phyloP scores from a whole-genome alignment of 202 grass and related monocot genomes.

The Bolboschoenoplectus hybrid region DNA sequence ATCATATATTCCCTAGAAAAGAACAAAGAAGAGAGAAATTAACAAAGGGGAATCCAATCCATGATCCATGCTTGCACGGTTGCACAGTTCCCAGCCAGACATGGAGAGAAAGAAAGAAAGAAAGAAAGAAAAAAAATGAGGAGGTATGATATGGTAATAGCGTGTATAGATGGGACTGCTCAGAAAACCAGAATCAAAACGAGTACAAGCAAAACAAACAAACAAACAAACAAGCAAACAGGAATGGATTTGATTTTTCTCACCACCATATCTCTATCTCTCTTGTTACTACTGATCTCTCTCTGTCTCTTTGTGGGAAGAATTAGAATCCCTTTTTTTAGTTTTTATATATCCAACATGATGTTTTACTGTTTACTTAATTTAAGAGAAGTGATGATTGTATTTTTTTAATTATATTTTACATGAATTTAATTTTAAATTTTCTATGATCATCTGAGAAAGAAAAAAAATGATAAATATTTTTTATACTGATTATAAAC shows the following conservation, averaged over 20 bases:
- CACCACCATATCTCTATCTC: background rate
- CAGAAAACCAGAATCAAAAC: conserved; percentile 36
- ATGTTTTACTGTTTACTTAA: background rate
- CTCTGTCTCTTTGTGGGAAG: conserved; percentile 9
- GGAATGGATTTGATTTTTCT: conserved; percentile 19
- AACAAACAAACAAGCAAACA: background rate
- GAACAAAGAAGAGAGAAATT: background rate
- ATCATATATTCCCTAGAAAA: background rate
- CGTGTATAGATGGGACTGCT: conserved; percentile 42
- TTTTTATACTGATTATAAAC: too few relatives aligned
- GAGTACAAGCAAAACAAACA: conserved; percentile 18
- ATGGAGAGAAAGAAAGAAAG: background rate
- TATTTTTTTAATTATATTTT: too few relatives aligned
- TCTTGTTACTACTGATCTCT: background rate
- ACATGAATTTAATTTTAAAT: too few relatives aligned
- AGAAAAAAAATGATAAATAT: too few relatives aligned
- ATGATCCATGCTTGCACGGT: background rate
- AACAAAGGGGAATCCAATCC: background rate
- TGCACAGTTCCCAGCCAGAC: background rate
- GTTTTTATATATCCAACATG: background rate
- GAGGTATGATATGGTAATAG: background rate
- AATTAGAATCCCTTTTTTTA: background rate
- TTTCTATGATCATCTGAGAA: too few relatives aligned
- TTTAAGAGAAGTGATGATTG: too few relatives aligned
- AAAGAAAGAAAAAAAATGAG: background rate